These are phyloP conservation scores for Aaosphaeria pasadenensis DNA, from an alignment of 2,329 filamentous ascomycete species.

Conservation along the genomic window DNA sequence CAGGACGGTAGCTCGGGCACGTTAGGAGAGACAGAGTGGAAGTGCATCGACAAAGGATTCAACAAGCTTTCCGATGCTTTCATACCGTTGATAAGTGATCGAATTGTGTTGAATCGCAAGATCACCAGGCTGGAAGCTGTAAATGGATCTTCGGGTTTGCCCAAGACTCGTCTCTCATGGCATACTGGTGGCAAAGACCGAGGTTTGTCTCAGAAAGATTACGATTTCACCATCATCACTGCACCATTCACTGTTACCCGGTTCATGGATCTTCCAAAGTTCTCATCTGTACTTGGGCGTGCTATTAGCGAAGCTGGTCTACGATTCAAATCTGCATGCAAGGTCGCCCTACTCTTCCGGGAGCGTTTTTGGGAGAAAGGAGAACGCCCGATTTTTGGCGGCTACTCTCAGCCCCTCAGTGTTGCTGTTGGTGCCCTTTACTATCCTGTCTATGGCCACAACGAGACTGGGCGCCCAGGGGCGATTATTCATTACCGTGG, in stretches of 20 bases:
- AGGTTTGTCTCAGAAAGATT: slow-evolving; percentile 32
- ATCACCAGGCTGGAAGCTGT: slow-evolving; percentile 52
- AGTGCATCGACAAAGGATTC: slow-evolving; percentile 58
- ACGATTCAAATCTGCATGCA: slow-evolving; percentile 46
- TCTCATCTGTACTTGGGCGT: slow-evolving; percentile 44
- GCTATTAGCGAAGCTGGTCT: slow-evolving; percentile 36
- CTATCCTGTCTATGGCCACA: slow-evolving; percentile 65
- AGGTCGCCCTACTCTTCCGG: slow-evolving; percentile 62
- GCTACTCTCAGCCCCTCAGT: slow-evolving; percentile 58
- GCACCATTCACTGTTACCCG: slow-evolving; percentile 61
- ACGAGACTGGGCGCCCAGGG: slow-evolving; percentile 55
- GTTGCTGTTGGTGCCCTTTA: slow-evolving; percentile 58
- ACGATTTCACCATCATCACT: slow-evolving; percentile 62
- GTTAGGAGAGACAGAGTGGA: slow-evolving; percentile 44
- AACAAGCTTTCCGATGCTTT: slow-evolving; percentile 59
- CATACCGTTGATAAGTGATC: slow-evolving; percentile 55
- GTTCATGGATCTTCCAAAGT: slow-evolving; percentile 54
- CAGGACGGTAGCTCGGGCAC: background rate
- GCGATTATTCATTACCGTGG: slow-evolving; percentile 37
- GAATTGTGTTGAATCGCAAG: slow-evolving; percentile 52
- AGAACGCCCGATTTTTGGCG: slow-evolving; percentile 55
- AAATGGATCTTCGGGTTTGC: background rate
- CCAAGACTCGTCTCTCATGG: background rate
- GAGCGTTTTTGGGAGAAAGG: slow-evolving; percentile 58
- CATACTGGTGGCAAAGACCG: background rate